Percentiles rank a stretch among this genome's conserved stretches.
phyloP scores from a whole-genome alignment of 345 rosid genomes.

The Salix udensis region DNA sequence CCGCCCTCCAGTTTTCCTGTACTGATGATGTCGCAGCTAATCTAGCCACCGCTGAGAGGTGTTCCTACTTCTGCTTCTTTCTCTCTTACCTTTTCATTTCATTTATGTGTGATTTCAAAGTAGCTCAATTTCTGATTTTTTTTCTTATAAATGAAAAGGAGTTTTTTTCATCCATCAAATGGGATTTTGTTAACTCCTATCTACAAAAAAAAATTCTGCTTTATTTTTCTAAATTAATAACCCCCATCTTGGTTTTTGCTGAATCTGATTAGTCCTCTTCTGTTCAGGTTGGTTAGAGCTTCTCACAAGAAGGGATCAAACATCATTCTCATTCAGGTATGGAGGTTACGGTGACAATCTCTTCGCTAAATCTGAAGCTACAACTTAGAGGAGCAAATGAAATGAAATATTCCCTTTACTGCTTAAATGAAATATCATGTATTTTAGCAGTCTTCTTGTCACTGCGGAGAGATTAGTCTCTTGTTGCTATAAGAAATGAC shows the following conservation, averaged over 20 bases:
- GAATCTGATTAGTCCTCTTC: background rate
- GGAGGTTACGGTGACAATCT: background rate
- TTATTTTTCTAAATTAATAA: background rate
- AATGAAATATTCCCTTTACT: background rate
- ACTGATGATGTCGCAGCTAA: slow-evolving; percentile 71
- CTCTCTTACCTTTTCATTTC: background rate
- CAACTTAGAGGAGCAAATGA: background rate
- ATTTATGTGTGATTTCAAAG: background rate
- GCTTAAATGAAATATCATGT: background rate
- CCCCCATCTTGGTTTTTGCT: background rate
- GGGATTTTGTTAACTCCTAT: background rate
- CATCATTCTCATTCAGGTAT: slow-evolving; percentile 86
- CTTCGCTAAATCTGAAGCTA: background rate
- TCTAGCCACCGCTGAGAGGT: slow-evolving; percentile 76
- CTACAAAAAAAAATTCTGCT: background rate
- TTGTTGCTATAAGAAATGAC: background rate
- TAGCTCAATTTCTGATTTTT: background rate
- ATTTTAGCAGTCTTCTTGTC: background rate
- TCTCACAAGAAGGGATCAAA: slow-evolving; percentile 73
- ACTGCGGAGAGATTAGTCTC: background rate
- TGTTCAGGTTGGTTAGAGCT: slow-evolving; percentile 62
- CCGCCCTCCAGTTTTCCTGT: slow-evolving; percentile 81
- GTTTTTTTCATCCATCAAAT: background rate
- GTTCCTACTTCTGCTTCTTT: background rate
- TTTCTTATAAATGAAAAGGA: background rate